phyloP scores from a whole-genome alignment of 441 rosid species.

The Cnidoscolus chayamansa region DNA sequence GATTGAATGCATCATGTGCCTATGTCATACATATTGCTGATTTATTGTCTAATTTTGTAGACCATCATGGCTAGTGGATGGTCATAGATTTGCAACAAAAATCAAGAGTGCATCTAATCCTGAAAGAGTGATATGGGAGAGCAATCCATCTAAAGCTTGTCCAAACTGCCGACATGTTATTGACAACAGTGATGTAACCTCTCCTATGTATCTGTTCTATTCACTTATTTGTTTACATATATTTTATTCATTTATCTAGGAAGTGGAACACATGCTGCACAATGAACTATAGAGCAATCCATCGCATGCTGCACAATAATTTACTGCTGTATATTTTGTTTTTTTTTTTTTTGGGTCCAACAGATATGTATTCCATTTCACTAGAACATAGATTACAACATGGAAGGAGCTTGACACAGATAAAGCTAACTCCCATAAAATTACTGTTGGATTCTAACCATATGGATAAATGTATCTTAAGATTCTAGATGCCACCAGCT shows the following conservation, averaged over 20 bases:
- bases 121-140: slow-evolving; percentile 53
- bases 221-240: neutral
- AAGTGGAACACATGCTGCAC: too few relatives aligned
- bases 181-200: slow-evolving; percentile 77
- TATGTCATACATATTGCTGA: neutral
- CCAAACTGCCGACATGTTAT: slow-evolving; percentile 71
- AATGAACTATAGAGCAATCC: too few relatives aligned
- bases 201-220: slow-evolving; percentile 14
- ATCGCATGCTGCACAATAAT: neutral
- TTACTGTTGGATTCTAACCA: neutral
- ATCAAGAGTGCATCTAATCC: slow-evolving; percentile 72
- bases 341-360: too few relatives aligned
- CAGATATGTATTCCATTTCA: too few relatives aligned
- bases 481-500: neutral
- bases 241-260: neutral
- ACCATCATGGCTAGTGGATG: slow-evolving; percentile 81
- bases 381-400: too few relatives aligned
- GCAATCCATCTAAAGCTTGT: slow-evolving; percentile 81
- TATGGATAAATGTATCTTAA: neutral
- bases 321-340: too few relatives aligned
- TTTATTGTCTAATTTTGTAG: slow-evolving; percentile 33
- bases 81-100: slow-evolving; percentile 72
- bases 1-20: neutral
- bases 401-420: too few relatives aligned
- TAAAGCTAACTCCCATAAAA: neutral